A percentile compares a stretch with the other conserved stretches of the same genome.
Evolutionary conservation across 2,329 filamentous ascomycete species (phyloP).

Genomic region (Penicillium sp.): DNA sequence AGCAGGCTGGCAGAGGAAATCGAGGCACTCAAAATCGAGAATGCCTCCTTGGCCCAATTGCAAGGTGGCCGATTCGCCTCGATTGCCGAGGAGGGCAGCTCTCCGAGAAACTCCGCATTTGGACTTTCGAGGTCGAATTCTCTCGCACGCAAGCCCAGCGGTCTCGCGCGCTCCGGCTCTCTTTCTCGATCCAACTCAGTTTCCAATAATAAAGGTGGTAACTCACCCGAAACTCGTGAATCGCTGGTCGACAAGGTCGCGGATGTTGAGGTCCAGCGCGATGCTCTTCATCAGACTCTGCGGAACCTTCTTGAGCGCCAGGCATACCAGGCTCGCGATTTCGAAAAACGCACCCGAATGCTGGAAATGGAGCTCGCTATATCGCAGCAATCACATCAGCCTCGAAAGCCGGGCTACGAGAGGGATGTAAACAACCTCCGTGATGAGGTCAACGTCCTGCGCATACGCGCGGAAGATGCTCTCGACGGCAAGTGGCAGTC

Average conservation of each 20-base stretch:
- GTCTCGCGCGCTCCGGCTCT: slow-evolving; percentile 47
- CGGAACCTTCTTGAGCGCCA: slow-evolving; percentile 84
- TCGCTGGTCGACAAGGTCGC: slow-evolving; percentile 77
- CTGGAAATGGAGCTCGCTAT: slow-evolving; percentile 78
- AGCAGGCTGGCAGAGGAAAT: slow-evolving; percentile 81
- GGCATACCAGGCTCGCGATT: slow-evolving; percentile 79
- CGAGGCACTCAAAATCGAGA: slow-evolving; percentile 61
- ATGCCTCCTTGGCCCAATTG: slow-evolving; percentile 50
- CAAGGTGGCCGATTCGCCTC: slow-evolving; percentile 56
- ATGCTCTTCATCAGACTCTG: slow-evolving; percentile 85
- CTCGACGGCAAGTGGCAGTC: slow-evolving; percentile 95
- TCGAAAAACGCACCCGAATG: slow-evolving; percentile 74
- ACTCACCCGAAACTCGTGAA: slow-evolving; percentile 64
- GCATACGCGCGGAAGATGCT: slow-evolving; percentile 87
- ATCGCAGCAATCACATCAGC: slow-evolving; percentile 65
- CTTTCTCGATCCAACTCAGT: slow-evolving; percentile 62
- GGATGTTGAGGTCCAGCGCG: slow-evolving; percentile 89
- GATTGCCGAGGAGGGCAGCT: slow-evolving; percentile 61
- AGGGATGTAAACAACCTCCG: slow-evolving; percentile 78
- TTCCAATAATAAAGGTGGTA: slow-evolving; percentile 40
- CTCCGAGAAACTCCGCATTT: slow-evolving; percentile 48
- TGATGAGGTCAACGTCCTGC: slow-evolving; percentile 80
- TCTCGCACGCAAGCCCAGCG: slow-evolving; percentile 56
- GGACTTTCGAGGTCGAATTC: slow-evolving; percentile 69
- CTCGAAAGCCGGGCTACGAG: slow-evolving; percentile 77